Evolutionary conservation across 140 eudicot species (phyloP).

Genomic region (Eryngium alpinum): DNA sequence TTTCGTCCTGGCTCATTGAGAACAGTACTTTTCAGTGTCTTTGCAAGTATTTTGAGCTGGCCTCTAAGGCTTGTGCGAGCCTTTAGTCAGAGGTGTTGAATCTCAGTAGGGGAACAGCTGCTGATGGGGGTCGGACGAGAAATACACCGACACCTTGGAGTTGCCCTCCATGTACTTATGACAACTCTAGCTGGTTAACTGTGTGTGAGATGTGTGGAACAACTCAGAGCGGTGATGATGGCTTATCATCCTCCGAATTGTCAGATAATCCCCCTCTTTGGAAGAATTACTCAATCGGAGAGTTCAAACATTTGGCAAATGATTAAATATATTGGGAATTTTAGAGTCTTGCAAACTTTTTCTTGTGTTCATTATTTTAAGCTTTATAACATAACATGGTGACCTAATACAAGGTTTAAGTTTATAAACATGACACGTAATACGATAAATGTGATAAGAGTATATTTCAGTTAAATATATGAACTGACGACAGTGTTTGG

Average conservation of each 20-base stretch:
- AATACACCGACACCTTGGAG: slow-evolving; percentile 37
- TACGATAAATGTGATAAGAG: too few relatives aligned
- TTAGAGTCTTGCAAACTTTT: too few relatives aligned
- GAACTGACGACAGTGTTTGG: too few relatives aligned
- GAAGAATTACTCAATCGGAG: slow-evolving; percentile 59
- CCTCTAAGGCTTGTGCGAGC: neutral
- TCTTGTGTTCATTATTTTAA: too few relatives aligned
- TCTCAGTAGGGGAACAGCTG: neutral
- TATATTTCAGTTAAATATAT: too few relatives aligned
- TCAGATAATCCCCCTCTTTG: slow-evolving; percentile 20
- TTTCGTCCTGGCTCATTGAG: too few relatives aligned
- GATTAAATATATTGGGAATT: too few relatives aligned
- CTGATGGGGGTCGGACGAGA: neutral
- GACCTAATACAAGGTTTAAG: too few relatives aligned
- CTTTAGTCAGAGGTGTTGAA: neutral
- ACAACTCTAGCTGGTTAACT: slow-evolving; percentile 49
- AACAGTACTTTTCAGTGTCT: too few relatives aligned
- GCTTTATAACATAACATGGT: too few relatives aligned
- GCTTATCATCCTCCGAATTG: slow-evolving; percentile 16
- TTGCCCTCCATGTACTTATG: slow-evolving; percentile 66
- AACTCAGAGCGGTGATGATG: slow-evolving; percentile 28
- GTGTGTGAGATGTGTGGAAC: too few relatives aligned
- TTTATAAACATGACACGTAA: too few relatives aligned
- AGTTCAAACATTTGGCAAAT: slow-evolving; percentile 54
- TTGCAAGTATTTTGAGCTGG: slow-evolving; percentile 29